Conservation (phyloP, 2,329 filamentous ascomycete genomes). For the Ophiobolus disseminans region DNA sequence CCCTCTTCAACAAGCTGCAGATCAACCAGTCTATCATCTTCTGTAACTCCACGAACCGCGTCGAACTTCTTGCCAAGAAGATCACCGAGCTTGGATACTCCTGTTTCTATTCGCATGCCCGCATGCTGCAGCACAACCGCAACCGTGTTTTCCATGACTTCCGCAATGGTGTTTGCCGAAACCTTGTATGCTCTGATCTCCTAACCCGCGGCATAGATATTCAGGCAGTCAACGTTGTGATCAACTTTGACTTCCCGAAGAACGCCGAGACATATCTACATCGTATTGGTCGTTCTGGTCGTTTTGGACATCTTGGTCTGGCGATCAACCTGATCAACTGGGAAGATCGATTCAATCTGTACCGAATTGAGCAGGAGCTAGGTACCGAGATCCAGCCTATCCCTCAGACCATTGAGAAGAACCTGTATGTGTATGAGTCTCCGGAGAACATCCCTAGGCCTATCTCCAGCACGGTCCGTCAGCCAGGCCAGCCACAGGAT, state of each 20-base stretch:
- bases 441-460: slow-evolving; percentile 94
- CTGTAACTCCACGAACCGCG: slow-evolving; percentile 98
- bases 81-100: slow-evolving; percentile 99
- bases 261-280: slow-evolving; percentile 99
- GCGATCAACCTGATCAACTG: slow-evolving; percentile 99
- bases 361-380: slow-evolving; percentile 96
- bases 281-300: slow-evolving; percentile 95
- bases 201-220: slow-evolving; percentile 99
- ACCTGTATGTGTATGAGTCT: slow-evolving; percentile 96
- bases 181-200: slow-evolving; percentile 96
- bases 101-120: slow-evolving; percentile 98
- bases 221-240: slow-evolving; percentile 98
- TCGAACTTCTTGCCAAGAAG: slow-evolving; percentile 97
- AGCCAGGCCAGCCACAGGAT: slow-evolving; percentile 36
- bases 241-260: slow-evolving; percentile 99
- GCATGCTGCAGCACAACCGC: slow-evolving; percentile 95
- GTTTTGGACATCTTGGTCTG: slow-evolving; percentile 94
- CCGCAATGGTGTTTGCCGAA: slow-evolving; percentile 95
- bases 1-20: slow-evolving; percentile 96
- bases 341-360: slow-evolving; percentile 98
- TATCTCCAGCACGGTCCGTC: slow-evolving; percentile 61
- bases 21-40: slow-evolving; percentile 99
- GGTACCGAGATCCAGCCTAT: slow-evolving; percentile 99
- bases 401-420: slow-evolving; percentile 92
- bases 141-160: slow-evolving; percentile 99